phyloP scores from a whole-genome alignment of 75 land plant genomes.

The Cupressus sempervirens region DNA sequence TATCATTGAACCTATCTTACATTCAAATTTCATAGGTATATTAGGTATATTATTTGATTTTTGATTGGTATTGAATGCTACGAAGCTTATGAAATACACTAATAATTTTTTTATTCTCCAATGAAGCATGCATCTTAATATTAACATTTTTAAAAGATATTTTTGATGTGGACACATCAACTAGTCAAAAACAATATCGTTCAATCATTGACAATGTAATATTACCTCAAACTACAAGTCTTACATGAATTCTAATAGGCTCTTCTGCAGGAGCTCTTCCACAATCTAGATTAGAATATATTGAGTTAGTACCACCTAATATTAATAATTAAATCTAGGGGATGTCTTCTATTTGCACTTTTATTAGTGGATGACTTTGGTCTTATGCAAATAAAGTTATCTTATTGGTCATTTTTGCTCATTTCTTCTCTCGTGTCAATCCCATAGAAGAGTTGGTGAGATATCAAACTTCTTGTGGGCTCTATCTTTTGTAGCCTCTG shows the following conservation, averaged over 20 bases:
- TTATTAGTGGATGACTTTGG: background rate
- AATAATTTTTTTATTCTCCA: conserved; percentile 21
- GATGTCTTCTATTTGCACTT: background rate
- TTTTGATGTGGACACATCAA: conserved; percentile 61
- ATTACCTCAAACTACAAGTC: conserved; percentile 68
- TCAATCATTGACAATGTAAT: conserved; percentile 60
- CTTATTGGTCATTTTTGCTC: conserved; percentile 71
- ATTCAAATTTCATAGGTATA: background rate
- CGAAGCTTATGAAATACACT: background rate
- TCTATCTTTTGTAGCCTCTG: conserved; percentile 62
- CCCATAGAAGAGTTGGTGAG: conserved; percentile 78
- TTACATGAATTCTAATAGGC: conserved; percentile 80
- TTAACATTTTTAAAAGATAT: conserved; percentile 81
- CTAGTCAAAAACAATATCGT: conserved; percentile 45
- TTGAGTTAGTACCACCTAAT: background rate
- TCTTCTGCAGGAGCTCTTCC: conserved; percentile 95
- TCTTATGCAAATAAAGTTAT: conserved; percentile 19
- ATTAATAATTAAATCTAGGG: background rate
- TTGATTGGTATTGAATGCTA: background rate
- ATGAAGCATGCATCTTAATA: conserved; percentile 95
- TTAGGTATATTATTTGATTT: background rate
- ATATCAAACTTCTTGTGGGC: conserved; percentile 66
- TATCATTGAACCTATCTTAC: background rate
- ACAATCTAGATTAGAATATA: conserved; percentile 57
- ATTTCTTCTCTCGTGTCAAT: conserved; percentile 57